A percentile compares a stretch with the other conserved stretches of the same genome.
Conservation (phyloP, 148 eudicot genomes). For the Amaranthus hypochondriacus region DNA sequence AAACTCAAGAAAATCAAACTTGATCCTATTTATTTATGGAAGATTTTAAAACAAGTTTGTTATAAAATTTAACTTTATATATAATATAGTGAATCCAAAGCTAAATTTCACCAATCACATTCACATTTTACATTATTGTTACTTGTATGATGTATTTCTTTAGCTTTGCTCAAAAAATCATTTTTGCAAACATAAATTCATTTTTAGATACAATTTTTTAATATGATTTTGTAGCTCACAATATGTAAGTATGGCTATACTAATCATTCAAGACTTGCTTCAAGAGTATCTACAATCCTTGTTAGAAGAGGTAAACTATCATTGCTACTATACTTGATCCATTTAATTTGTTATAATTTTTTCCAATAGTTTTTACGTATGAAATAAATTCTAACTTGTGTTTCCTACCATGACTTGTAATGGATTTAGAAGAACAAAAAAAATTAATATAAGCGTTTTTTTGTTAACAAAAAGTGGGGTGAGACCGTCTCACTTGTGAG, state of each 20-base stretch:
- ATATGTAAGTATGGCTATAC: conserved; percentile 19
- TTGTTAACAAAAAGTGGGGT: no score
- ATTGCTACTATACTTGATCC: no score
- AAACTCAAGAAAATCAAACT: background rate
- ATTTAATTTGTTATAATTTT: no score
- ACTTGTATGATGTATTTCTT: background rate
- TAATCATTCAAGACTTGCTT: conserved; percentile 23
- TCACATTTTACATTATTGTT: background rate
- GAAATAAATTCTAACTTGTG: no score
- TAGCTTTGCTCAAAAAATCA: background rate
- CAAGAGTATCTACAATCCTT: conserved; percentile 21
- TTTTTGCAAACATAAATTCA: background rate
- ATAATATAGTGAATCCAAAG: background rate
- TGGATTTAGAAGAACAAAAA: no score
- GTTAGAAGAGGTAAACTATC: conserved; percentile 24
- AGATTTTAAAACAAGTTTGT: background rate
- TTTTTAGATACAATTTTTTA: background rate
- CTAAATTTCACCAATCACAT: background rate
- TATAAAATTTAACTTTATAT: background rate
- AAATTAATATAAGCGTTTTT: no score
- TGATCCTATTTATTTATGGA: background rate
- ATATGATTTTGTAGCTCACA: background rate
- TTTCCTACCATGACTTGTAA: no score
- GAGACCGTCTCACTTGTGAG: no score
- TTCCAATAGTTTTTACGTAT: no score